Conservation (phyloP, 2,329 filamentous ascomycete species). For the Alternaria longipes region DNA sequence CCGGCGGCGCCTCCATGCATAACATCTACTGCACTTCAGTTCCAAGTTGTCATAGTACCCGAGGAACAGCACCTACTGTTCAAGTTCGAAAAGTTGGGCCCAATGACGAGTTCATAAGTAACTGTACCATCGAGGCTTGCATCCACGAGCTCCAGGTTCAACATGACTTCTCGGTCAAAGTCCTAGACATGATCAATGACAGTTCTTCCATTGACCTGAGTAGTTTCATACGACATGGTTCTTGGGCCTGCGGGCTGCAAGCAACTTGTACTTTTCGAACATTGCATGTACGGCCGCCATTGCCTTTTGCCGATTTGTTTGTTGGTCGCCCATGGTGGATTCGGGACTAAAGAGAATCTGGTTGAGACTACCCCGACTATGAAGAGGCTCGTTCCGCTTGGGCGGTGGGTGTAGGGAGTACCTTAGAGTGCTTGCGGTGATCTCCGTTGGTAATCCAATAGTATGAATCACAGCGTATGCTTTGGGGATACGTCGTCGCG, state of each 20-base stretch:
- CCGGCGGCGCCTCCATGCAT: conserved; percentile 54
- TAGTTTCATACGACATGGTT: conserved; percentile 41
- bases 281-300: conserved; percentile 50
- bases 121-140: conserved; percentile 49
- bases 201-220: not conserved
- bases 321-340: conserved; percentile 32
- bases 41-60: not conserved
- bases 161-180: conserved; percentile 51
- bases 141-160: conserved; percentile 48
- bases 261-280: conserved; percentile 49
- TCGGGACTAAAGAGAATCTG: not conserved
- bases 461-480: not conserved
- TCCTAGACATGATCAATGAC: conserved; percentile 35
- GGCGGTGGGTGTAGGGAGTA: not conserved
- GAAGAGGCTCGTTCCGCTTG: not conserved
- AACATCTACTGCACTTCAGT: conserved; percentile 42
- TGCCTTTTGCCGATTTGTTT: conserved; percentile 43
- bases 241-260: conserved; percentile 42
- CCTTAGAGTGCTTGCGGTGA: not conserved
- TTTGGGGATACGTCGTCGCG: not conserved
- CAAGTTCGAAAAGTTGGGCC: conserved; percentile 50
- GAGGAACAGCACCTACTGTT: conserved; percentile 39
- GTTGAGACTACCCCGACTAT: not conserved
- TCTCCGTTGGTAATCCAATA: not conserved
- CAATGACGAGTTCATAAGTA: conserved; percentile 46